phyloP scores from a whole-genome alignment of 208 protist genomes.

The Leishmania tropica region DNA sequence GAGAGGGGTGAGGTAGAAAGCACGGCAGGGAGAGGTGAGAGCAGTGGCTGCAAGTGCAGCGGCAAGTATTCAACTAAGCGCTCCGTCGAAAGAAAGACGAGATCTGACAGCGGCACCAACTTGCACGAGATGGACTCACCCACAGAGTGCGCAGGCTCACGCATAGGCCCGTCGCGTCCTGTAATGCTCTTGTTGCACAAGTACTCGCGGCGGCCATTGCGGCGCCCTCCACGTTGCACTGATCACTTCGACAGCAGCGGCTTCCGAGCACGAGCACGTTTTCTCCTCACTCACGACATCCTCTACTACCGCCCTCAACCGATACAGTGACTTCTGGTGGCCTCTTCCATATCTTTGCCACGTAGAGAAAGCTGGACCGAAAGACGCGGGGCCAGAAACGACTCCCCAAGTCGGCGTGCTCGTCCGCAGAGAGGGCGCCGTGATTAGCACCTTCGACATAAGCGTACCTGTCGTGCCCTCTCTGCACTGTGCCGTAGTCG shows the following conservation, averaged over 20 bases:
- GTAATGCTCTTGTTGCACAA: too few species aligned
- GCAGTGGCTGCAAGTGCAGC: background rate
- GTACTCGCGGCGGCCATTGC: background rate
- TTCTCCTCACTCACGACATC: background rate
- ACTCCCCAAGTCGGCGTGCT: conserved; percentile 21
- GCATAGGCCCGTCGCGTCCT: background rate
- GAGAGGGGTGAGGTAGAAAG: background rate
- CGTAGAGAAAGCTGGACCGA: conserved; percentile 79
- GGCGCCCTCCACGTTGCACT: too few species aligned
- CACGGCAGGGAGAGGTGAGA: background rate
- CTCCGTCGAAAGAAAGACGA: background rate
- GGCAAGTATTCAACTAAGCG: background rate
- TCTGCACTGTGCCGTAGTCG: conserved; percentile 35
- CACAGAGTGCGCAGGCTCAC: background rate
- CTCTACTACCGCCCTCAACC: background rate
- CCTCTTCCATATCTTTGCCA: conserved; percentile 81
- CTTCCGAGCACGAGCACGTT: background rate
- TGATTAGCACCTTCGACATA: background rate
- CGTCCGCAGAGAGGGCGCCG: background rate
- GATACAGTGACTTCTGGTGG: conserved; percentile 1
- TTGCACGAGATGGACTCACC: background rate
- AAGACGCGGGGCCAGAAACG: conserved; percentile 74
- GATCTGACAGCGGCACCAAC: background rate
- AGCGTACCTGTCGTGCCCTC: background rate
- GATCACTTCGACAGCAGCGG: background rate